These are phyloP conservation scores for Torulaspora quercuum DNA, from an alignment of 805 yeast genomes.

Conservation along the genomic window DNA sequence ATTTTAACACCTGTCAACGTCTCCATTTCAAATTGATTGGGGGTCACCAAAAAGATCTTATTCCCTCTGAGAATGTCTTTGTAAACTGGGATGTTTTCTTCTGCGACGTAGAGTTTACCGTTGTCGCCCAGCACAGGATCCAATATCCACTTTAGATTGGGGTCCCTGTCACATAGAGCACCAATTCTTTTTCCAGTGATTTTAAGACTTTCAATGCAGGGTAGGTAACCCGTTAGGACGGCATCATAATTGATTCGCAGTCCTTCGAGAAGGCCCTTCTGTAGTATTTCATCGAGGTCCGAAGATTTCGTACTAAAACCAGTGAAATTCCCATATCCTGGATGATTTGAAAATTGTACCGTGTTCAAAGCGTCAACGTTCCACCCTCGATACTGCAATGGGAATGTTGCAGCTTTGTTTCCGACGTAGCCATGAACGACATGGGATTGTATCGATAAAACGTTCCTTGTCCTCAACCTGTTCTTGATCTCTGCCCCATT, in stretches of 20 bases:
- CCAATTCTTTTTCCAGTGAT: slow-evolving; percentile 46
- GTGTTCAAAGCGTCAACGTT: slow-evolving; percentile 88
- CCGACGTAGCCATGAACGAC: slow-evolving; percentile 97
- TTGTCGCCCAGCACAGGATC: slow-evolving; percentile 95
- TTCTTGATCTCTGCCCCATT: slow-evolving; percentile 2
- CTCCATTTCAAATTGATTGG: slow-evolving; percentile 76
- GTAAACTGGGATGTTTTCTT: slow-evolving; percentile 52
- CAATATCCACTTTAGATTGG: slow-evolving; percentile 53
- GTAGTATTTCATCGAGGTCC: slow-evolving; percentile 46
- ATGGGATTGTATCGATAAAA: slow-evolving; percentile 74
- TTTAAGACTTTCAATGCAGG: slow-evolving; percentile 54
- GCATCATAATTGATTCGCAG: slow-evolving; percentile 54
- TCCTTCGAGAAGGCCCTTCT: slow-evolving; percentile 52
- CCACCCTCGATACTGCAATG: slow-evolving; percentile 84
- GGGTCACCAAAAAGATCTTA: slow-evolving; percentile 53
- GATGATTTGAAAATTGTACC: slow-evolving; percentile 86
- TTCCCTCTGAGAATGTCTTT: slow-evolving; percentile 44
- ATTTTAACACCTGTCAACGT: slow-evolving; percentile 49
- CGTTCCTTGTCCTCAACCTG: slow-evolving; percentile 17
- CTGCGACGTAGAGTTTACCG: slow-evolving; percentile 72
- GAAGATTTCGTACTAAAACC: slow-evolving; percentile 53
- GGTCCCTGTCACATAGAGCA: slow-evolving; percentile 30
- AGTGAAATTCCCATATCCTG: slow-evolving; percentile 71
- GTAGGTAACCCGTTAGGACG: slow-evolving; percentile 76
- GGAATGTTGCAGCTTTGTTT: slow-evolving; percentile 84